Base-by-base conservation (phyloP, 345 rosid species). In the Linum tenue region DNA sequence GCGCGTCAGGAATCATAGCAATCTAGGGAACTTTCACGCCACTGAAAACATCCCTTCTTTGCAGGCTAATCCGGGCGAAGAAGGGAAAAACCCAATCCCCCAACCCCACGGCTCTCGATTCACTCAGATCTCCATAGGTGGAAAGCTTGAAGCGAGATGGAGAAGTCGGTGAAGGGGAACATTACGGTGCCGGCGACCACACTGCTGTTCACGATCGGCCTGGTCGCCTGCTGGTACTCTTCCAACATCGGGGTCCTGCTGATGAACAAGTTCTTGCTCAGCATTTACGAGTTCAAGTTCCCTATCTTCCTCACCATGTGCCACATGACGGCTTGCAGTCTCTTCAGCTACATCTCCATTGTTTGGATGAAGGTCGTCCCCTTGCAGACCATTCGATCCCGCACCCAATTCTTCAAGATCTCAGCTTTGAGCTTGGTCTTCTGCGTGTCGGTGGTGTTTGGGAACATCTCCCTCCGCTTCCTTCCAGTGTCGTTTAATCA, bases 301-400 rank as follows among this genome's bases (percentile, higher is more conserved):
- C 99, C 99, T 68, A 95, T 95, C 79, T 95, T 95, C 73, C 81
- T 95, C 66, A 91, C 99, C 66, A 91, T 95, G 98, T 95, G 99
- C 65, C 99, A 95, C 82, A 95, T 95, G 53, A 48, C 53, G 14
- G 53, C 53, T 48, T 48, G 53, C 53, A 48, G 53, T 48, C 53
- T 48, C 14, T 15, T 48, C 53, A 48, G 53, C 53, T 48, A 48
- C 53, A 48, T 48, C 14, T 12, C 53, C 53, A 48, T 48, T 48
- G 53, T 15, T 15, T 48, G 53, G 53, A 48, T 48, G 53, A 48
- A 15, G 53, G 14, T 48, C 14, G 53, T 48, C 14, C 53, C 53
- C 9, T 8, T 48, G 53, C 53, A 48, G 53, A 48, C 53, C 14
- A 48, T 48, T 48, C 53, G 53, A 48, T 48, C 53, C 14, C 53